These are phyloP conservation scores for Teratosphaeria destructans DNA, from an alignment of 2,329 filamentous ascomycete genomes.

Conservation along the genomic window DNA sequence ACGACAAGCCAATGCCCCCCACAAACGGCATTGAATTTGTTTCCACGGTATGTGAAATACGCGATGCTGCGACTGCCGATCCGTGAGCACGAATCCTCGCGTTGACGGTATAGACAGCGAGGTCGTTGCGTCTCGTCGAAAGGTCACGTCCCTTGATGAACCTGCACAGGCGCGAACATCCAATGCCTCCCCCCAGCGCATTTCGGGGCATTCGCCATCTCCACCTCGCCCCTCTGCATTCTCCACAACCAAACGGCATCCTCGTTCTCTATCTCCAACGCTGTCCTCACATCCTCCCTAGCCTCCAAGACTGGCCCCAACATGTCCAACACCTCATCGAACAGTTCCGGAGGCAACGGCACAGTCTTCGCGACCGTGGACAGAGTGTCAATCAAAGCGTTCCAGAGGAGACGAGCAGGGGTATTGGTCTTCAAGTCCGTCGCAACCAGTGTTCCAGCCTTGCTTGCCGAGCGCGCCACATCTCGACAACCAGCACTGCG, in stretches of 20 bases:
- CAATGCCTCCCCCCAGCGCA: neutral
- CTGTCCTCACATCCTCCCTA: constrained; percentile 39
- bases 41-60: neutral
- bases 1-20: neutral
- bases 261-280: constrained; percentile 54
- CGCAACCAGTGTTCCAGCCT: constrained; percentile 33
- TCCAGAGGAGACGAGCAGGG: constrained; percentile 54
- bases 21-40: neutral
- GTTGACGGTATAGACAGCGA: too few relatives aligned
- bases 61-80: too few relatives aligned
- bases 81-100: too few relatives aligned
- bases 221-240: constrained; percentile 15
- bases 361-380: constrained; percentile 53
- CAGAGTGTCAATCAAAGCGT: constrained; percentile 49
- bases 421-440: constrained; percentile 24
- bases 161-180: neutral
- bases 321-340: constrained; percentile 60
- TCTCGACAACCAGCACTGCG: constrained; percentile 4
- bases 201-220: neutral
- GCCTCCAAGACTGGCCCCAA: constrained; percentile 34
- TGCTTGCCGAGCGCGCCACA: constrained; percentile 9
- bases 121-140: too few relatives aligned
- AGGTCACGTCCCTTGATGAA: neutral
- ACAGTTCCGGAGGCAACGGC: constrained; percentile 54
- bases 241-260: constrained; percentile 68